phyloP scores from a whole-genome alignment of 495 filamentous ascomycete genomes.

The Xylaria flabelliformis region DNA sequence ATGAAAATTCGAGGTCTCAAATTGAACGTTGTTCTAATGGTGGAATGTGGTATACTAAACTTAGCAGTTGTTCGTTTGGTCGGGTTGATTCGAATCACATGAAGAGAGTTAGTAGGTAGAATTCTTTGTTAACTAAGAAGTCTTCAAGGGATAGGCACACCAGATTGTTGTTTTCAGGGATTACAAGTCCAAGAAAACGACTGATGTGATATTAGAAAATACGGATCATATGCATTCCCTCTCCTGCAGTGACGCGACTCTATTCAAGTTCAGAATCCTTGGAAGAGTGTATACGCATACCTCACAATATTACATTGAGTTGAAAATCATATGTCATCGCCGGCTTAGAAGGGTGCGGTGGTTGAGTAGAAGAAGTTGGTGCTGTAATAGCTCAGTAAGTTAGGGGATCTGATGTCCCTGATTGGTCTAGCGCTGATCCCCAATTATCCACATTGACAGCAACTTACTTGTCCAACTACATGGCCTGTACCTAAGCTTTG shows the following conservation, averaged over 20 bases:
- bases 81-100: too few relatives aligned
- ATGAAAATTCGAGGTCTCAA: background rate
- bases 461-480: conserved; percentile 10
- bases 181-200: too few relatives aligned
- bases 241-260: background rate
- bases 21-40: background rate
- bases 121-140: background rate
- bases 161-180: too few relatives aligned
- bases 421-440: conserved; percentile 17
- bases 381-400: background rate
- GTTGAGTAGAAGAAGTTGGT: background rate
- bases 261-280: background rate
- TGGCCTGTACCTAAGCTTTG: background rate
- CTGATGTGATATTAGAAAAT: background rate
- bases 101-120: background rate
- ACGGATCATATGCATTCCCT: background rate
- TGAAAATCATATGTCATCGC: background rate
- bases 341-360: background rate
- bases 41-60: background rate
- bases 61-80: too few relatives aligned
- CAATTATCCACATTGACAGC: conserved; percentile 14
- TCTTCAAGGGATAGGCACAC: background rate
- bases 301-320: background rate
- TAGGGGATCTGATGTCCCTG: background rate
- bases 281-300: background rate